Evolutionary conservation across 1,139 yeast species (phyloP).

Genomic region (Geotrichum cucujoidarum): DNA sequence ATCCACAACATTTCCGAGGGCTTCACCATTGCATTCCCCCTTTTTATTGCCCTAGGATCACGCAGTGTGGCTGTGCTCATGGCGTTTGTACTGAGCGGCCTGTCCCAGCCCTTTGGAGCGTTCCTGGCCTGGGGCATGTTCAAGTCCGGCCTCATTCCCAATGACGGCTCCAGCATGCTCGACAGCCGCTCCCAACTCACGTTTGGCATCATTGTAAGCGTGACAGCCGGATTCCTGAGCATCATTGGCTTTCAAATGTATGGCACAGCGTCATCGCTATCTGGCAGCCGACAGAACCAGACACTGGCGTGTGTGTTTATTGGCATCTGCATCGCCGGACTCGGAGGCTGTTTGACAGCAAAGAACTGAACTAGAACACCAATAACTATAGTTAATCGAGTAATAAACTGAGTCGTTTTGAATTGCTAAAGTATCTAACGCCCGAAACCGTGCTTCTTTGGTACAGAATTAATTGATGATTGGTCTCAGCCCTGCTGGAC

Average conservation of each 20-base stretch:
- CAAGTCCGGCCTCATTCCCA: slow-evolving; percentile 38
- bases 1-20: slow-evolving; percentile 94
- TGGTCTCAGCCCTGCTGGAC: too few species aligned
- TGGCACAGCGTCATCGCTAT: slow-evolving; percentile 64
- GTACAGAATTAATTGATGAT: too few species aligned
- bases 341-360: slow-evolving; percentile 16
- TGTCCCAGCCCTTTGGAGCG: slow-evolving; percentile 90
- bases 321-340: slow-evolving; percentile 33
- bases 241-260: slow-evolving; percentile 84
- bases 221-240: slow-evolving; percentile 79
- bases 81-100: slow-evolving; percentile 68
- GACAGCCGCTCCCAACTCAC: slow-evolving; percentile 17
- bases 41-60: slow-evolving; percentile 64
- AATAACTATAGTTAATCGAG: too few species aligned
- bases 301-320: slow-evolving; percentile 32
- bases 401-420: too few species aligned
- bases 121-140: slow-evolving; percentile 59
- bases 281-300: slow-evolving; percentile 47
- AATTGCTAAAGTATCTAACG: too few species aligned
- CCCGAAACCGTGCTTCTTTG: too few species aligned
- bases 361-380: too few species aligned
- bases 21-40: slow-evolving; percentile 86
- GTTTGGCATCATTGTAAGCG: slow-evolving; percentile 62
- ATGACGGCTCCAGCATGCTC: slow-evolving; percentile 32
- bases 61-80: slow-evolving; percentile 62